Percentiles rank a stretch among this genome's conserved stretches.
These are phyloP conservation scores for Lathyrus oleraceus DNA, from an alignment of 306 rosid species.

Conservation along the genomic window DNA sequence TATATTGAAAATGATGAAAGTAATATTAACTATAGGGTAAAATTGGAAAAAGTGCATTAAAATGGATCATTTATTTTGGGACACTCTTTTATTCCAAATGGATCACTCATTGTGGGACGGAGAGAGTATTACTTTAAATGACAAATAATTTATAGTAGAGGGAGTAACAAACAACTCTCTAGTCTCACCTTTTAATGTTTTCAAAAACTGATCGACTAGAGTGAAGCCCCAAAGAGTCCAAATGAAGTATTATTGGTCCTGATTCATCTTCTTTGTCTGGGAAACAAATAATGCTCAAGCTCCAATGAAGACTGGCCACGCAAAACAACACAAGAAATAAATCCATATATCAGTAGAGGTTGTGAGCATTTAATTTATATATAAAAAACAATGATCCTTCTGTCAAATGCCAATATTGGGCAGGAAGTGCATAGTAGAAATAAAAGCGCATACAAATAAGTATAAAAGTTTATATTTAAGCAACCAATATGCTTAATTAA, in stretches of 20 bases:
- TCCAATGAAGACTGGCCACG: conserved; percentile 80
- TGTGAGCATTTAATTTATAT: not conserved
- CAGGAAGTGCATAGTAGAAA: conserved; percentile 19
- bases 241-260: conserved; percentile 88
- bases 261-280: conserved; percentile 83
- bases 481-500: not conserved
- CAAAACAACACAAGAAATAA: conserved; percentile 42
- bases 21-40: too few species aligned
- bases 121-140: not conserved
- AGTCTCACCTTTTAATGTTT: conserved; percentile 73
- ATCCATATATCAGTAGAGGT: conserved; percentile 13
- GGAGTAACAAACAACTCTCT: conserved; percentile 23
- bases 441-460: not conserved
- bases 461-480: not conserved
- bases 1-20: too few species aligned
- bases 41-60: too few species aligned
- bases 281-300: conserved; percentile 86
- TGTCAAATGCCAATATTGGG: not conserved
- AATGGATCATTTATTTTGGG: too few species aligned
- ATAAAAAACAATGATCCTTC: conserved; percentile 5
- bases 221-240: conserved; percentile 92
- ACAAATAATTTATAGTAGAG: not conserved
- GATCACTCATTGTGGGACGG: too few species aligned
- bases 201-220: conserved; percentile 69
- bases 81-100: too few species aligned